phyloP scores from a whole-genome alignment of 2,329 filamentous ascomycete species.

The Trichoderma breve region DNA sequence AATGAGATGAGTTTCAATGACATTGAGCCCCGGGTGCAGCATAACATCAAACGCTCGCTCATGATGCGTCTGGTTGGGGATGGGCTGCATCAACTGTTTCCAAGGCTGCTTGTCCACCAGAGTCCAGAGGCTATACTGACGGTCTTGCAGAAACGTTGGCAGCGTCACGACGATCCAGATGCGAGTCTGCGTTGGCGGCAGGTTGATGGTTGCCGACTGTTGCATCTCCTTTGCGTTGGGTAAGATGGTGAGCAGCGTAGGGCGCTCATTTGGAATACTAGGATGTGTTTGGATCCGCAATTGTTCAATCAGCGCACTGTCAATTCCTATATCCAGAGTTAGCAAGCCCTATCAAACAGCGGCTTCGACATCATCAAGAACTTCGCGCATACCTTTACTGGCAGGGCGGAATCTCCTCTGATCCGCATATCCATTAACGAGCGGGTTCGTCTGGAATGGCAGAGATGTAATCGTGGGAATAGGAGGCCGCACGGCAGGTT shows the following conservation, averaged over 20 bases:
- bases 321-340: constrained; percentile 41
- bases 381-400: constrained; percentile 41
- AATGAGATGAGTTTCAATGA: constrained; percentile 74
- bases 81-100: constrained; percentile 44
- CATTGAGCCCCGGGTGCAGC: constrained; percentile 70
- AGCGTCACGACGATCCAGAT: constrained; percentile 70
- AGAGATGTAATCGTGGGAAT: constrained; percentile 23
- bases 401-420: constrained; percentile 39
- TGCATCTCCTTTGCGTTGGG: constrained; percentile 65
- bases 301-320: constrained; percentile 65
- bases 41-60: constrained; percentile 74
- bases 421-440: constrained; percentile 35
- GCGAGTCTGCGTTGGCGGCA: constrained; percentile 65
- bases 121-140: constrained; percentile 76
- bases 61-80: constrained; percentile 54
- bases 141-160: constrained; percentile 58
- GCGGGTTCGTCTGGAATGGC: constrained; percentile 30
- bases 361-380: background rate
- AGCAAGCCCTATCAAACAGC: background rate
- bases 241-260: constrained; percentile 61
- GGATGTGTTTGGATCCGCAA: constrained; percentile 68
- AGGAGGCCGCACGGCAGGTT: constrained; percentile 22
- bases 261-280: constrained; percentile 58
- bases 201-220: constrained; percentile 69
- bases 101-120: constrained; percentile 65